These are phyloP conservation scores for Mycena haematopus DNA, from an alignment of 768 basidiomycete genomes.

Conservation along the genomic window DNA sequence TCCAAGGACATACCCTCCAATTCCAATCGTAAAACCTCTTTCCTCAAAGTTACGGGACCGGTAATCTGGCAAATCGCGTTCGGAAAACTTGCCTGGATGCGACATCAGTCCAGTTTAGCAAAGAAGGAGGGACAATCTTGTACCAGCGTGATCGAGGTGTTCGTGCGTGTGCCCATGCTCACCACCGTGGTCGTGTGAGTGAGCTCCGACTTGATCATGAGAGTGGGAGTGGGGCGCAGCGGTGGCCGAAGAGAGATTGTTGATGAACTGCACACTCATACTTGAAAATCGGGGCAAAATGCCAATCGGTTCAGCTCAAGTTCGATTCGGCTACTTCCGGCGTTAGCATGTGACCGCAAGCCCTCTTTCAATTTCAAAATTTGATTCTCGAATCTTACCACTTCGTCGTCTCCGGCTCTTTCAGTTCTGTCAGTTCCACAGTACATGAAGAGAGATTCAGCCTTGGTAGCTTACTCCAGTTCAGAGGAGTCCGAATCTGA, in stretches of 20 bases:
- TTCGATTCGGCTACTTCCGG: not conserved
- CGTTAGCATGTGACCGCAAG: no score
- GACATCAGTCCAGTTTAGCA: not conserved
- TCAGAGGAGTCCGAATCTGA: slow-evolving; percentile 44
- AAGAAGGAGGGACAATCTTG: slow-evolving; percentile 1
- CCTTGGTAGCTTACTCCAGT: slow-evolving; percentile 56
- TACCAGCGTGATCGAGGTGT: slow-evolving; percentile 87
- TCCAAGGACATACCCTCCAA: slow-evolving; percentile 82
- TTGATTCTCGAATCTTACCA: not conserved
- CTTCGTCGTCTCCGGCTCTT: not conserved
- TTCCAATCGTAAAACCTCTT: slow-evolving; percentile 96
- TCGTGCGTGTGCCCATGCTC: slow-evolving; percentile 98
- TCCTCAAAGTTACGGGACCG: slow-evolving; percentile 84
- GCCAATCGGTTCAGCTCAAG: not conserved
- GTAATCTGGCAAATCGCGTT: slow-evolving; percentile 93
- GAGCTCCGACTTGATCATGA: slow-evolving; percentile 52
- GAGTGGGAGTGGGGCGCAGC: slow-evolving; percentile 50
- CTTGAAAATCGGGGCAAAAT: slow-evolving; percentile 2
- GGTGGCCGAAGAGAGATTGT: slow-evolving; percentile 55
- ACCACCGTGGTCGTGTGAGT: slow-evolving; percentile 62
- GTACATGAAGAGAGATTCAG: slow-evolving; percentile 45
- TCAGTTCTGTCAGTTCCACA: not conserved
- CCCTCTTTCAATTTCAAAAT: no score
- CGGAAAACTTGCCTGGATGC: slow-evolving; percentile 81
- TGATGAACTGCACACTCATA: slow-evolving; percentile 80